phyloP scores from a whole-genome alignment of 2,329 filamentous ascomycete species.

The Aureobasidium pullulans region DNA sequence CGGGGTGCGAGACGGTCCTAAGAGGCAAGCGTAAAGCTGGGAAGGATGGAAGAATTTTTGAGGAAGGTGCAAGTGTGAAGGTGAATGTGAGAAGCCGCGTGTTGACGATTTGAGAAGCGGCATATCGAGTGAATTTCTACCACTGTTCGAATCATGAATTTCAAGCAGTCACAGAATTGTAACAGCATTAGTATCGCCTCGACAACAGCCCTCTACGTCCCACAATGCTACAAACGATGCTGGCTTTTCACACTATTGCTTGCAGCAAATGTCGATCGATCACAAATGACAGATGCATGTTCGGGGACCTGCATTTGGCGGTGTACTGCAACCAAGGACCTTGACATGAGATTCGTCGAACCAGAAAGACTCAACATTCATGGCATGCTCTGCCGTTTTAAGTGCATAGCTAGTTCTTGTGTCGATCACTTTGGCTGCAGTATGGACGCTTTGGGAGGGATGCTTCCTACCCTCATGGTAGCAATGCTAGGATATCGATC shows the following conservation, averaged over 20 bases:
- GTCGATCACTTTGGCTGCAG: no score
- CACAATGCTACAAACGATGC: neutral
- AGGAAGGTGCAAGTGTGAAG: neutral
- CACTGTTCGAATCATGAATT: neutral
- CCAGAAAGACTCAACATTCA: neutral
- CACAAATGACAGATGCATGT: neutral
- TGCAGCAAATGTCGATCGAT: neutral
- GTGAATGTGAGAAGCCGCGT: neutral
- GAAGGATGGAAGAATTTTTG: neutral
- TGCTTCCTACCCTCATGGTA: neutral
- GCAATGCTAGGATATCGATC: neutral
- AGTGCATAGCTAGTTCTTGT: no score
- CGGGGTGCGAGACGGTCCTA: neutral
- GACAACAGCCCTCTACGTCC: neutral
- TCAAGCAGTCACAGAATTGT: neutral
- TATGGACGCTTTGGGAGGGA: neutral
- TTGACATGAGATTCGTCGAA: neutral
- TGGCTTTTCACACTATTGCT: neutral
- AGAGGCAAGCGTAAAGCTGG: neutral
- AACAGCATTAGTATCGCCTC: neutral
- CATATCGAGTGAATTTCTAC: neutral
- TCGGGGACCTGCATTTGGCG: neutral
- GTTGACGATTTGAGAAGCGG: neutral
- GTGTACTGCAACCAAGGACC: neutral
- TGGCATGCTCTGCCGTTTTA: neutral